Conservation (phyloP, 805 yeast species). For the Kluyveromyces nonfermentans region DNA sequence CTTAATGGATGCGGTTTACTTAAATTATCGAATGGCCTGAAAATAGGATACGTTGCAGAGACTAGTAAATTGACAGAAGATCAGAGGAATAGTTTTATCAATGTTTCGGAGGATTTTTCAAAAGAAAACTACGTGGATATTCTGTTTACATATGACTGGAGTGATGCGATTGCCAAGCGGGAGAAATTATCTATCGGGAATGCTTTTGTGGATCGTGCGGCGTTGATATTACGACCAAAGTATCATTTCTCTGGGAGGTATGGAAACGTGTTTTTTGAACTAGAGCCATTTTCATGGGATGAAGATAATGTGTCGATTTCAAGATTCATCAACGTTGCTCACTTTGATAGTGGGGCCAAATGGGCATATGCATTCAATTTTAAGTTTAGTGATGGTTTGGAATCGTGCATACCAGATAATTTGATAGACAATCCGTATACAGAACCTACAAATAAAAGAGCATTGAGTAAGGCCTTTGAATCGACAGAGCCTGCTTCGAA, state of each 20-base stretch:
- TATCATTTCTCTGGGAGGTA: slow-evolving; percentile 50
- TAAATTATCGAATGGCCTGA: slow-evolving; percentile 37
- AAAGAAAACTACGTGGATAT: slow-evolving; percentile 38
- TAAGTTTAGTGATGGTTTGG: slow-evolving; percentile 17
- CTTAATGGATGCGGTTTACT: slow-evolving; percentile 31
- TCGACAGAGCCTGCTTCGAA: slow-evolving; percentile 1
- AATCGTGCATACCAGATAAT: slow-evolving; percentile 16
- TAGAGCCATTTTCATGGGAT: slow-evolving; percentile 49
- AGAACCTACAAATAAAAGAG: slow-evolving; percentile 4
- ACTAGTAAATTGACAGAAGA: slow-evolving; percentile 9
- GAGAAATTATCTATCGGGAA: slow-evolving; percentile 39
- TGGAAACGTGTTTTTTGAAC: slow-evolving; percentile 42
- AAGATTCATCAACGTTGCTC: slow-evolving; percentile 57
- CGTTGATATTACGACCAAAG: slow-evolving; percentile 42
- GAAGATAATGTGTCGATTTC: slow-evolving; percentile 35
- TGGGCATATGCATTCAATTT: slow-evolving; percentile 74
- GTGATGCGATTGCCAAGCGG: slow-evolving; percentile 39
- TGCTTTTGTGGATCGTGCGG: slow-evolving; percentile 37
- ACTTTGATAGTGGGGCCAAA: slow-evolving; percentile 43
- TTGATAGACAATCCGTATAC: slow-evolving; percentile 28
- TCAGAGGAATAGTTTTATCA: slow-evolving; percentile 20
- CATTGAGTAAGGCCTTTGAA: slow-evolving; percentile 6
- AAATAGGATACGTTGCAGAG: slow-evolving; percentile 38
- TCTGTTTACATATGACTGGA: slow-evolving; percentile 53
- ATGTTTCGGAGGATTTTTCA: slow-evolving; percentile 8